Conservation (phyloP, 495 filamentous ascomycete species). For the Talaromyces thailandensis region DNA sequence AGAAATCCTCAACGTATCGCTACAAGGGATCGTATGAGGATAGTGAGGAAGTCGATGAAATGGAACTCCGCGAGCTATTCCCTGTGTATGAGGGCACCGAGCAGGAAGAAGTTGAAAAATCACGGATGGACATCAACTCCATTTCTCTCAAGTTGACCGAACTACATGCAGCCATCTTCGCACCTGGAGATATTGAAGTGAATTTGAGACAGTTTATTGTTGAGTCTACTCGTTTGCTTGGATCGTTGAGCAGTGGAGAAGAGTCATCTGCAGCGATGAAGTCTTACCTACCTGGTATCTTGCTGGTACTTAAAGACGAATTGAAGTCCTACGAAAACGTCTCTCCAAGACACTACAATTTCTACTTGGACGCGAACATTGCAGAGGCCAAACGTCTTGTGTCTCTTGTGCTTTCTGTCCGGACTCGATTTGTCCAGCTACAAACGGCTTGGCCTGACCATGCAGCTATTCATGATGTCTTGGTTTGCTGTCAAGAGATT, state of each 20-base stretch:
- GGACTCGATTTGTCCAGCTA: conserved; percentile 60
- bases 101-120: conserved; percentile 17
- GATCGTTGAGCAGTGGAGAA: conserved; percentile 30
- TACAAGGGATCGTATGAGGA: conserved; percentile 70
- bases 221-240: conserved; percentile 28
- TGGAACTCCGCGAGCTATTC: conserved; percentile 72
- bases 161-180: conserved; percentile 44
- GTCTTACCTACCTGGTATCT: conserved; percentile 52
- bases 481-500: conserved; percentile 62
- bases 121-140: conserved; percentile 28
- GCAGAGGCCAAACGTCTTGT: conserved; percentile 64
- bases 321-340: conserved; percentile 30
- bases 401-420: conserved; percentile 52
- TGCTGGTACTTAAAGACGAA: conserved; percentile 53
- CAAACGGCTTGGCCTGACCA: conserved; percentile 64
- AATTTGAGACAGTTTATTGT: conserved; percentile 28
- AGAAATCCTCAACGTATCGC: conserved; percentile 66
- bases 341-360: conserved; percentile 56
- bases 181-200: conserved; percentile 16
- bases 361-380: conserved; percentile 77
- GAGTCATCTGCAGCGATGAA: conserved; percentile 17
- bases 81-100: conserved; percentile 56
- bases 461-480: conserved; percentile 65
- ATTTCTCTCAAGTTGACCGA: conserved; percentile 42
- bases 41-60: conserved; percentile 64